Evolutionary conservation across 2,329 filamentous ascomycete genomes (phyloP), one percentile per base, ranked within the genome.

Genomic region (Raffaelea arxii): DNA sequence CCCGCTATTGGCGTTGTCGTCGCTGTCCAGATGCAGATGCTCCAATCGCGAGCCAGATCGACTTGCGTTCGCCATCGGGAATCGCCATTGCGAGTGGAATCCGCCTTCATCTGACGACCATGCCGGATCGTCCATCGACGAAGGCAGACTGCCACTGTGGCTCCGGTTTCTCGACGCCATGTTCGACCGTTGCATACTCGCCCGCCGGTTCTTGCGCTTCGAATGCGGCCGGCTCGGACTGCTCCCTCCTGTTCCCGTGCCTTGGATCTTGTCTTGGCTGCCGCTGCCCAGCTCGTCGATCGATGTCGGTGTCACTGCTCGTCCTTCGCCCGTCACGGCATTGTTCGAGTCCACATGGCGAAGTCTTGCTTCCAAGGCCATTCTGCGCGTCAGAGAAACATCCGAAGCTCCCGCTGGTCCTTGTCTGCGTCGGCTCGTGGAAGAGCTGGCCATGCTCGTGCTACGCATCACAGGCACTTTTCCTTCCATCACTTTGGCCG

Each of bases 401-500:
- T 54, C 52, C 2, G 52, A 52, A 2, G 32, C 46, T 9, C 43
- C 46, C 4, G 23, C 30, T 11, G 25, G 21, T 16, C 39, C 39
- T 11, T 37, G 23, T 7, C 41, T 40, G 2, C 44, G 23, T 7
- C 21, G 58, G 60, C 47, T 62, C 46, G 71, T 77, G 21, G 69
- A 63, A 41, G 68, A 69, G 56, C 72, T 78, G 36, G 65, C 70
- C 30, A 73, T 69, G 58, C 79, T 85, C 30, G 70, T 69, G 53
- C 77, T 82, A 46, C 81, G 69, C 56, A 74, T 78, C 19, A 84
- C 80, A 25, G 79, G 78, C 30, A 86, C 78, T 61, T 90, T 92
- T 54, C 89, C 90, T 53, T 84, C 85, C 90, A 96, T 96, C 49
- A 95, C 74, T 61, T 84, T 89, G 47, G 90, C 88, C 27, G 83